Evolutionary conservation across 2,329 filamentous ascomycete species (phyloP).

Genomic region (Colletotrichum tanaceti): DNA sequence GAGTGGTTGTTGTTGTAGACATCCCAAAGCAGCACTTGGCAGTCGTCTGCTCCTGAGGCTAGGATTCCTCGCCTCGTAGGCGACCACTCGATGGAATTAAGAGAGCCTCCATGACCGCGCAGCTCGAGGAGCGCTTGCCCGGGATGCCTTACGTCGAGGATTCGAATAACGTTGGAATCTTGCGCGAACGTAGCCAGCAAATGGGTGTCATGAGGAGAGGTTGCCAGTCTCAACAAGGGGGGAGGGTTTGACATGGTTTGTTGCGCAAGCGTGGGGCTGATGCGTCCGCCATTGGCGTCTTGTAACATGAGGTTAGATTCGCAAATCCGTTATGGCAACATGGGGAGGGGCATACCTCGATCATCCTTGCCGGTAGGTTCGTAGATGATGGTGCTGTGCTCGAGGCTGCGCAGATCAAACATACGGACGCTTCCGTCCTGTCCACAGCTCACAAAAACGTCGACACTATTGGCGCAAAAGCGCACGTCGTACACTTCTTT

Average conservation of each 20-base stretch:
- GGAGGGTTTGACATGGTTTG: constrained; percentile 82
- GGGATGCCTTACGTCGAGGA: constrained; percentile 94
- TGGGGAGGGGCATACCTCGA: constrained; percentile 61
- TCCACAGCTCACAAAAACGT: constrained; percentile 97
- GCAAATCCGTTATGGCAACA: background rate
- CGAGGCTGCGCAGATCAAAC: constrained; percentile 96
- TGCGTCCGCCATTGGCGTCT: constrained; percentile 69
- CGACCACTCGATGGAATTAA: constrained; percentile 98
- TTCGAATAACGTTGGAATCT: constrained; percentile 91
- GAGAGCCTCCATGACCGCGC: constrained; percentile 83
- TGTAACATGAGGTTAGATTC: constrained; percentile 41
- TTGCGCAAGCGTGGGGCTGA: constrained; percentile 80
- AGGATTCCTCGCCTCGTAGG: constrained; percentile 86
- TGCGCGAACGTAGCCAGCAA: constrained; percentile 96
- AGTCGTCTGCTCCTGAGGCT: constrained; percentile 92
- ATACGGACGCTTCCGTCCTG: constrained; percentile 98
- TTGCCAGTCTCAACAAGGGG: constrained; percentile 82
- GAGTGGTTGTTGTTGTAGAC: constrained; percentile 74
- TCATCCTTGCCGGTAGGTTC: constrained; percentile 92
- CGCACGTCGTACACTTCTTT: constrained; percentile 99
- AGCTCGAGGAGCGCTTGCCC: constrained; percentile 95
- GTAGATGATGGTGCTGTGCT: constrained; percentile 99
- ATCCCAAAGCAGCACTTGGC: constrained; percentile 93
- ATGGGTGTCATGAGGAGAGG: constrained; percentile 94
- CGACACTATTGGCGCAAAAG: constrained; percentile 98